phyloP scores from a whole-genome alignment of 352 stramenopile species.

The Phytophthora sp. region DNA sequence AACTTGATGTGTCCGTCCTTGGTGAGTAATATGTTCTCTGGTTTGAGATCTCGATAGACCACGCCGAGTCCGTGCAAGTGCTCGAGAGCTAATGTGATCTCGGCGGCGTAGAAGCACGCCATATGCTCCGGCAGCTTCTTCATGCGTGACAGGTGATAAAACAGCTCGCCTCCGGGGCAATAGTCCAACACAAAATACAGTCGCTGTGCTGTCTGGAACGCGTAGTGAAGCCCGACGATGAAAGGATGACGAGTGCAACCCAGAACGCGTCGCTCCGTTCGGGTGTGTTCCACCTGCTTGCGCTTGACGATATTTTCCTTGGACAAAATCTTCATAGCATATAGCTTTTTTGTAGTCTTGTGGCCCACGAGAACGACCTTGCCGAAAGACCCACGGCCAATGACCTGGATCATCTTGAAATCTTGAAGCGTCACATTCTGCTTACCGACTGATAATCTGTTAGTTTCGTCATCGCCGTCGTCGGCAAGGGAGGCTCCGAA shows the following conservation, averaged over 20 bases:
- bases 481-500: slow-evolving; percentile 70
- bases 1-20: slow-evolving; percentile 91
- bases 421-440: slow-evolving; percentile 70
- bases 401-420: slow-evolving; percentile 89
- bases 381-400: slow-evolving; percentile 92
- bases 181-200: slow-evolving; percentile 98
- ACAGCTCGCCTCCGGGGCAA: slow-evolving; percentile 88
- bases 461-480: slow-evolving; percentile 53
- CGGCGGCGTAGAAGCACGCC: slow-evolving; percentile 89
- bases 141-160: slow-evolving; percentile 88
- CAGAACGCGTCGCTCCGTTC: slow-evolving; percentile 86
- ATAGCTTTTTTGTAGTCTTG: slow-evolving; percentile 88
- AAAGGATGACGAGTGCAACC: slow-evolving; percentile 86
- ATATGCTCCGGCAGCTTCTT: slow-evolving; percentile 90
- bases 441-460: slow-evolving; percentile 28
- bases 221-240: slow-evolving; percentile 89
- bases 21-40: slow-evolving; percentile 77
- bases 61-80: slow-evolving; percentile 85
- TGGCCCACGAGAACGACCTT: slow-evolving; percentile 90
- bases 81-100: slow-evolving; percentile 86
- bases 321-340: slow-evolving; percentile 93
- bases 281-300: slow-evolving; percentile 90
- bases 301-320: slow-evolving; percentile 92
- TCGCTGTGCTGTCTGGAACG: slow-evolving; percentile 88
- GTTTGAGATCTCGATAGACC: slow-evolving; percentile 84